Percentiles rank a stretch among this genome's conserved stretches.
Conservation (phyloP, 1,284 basidiomycete species). For the Naganishia cerealis region DNA sequence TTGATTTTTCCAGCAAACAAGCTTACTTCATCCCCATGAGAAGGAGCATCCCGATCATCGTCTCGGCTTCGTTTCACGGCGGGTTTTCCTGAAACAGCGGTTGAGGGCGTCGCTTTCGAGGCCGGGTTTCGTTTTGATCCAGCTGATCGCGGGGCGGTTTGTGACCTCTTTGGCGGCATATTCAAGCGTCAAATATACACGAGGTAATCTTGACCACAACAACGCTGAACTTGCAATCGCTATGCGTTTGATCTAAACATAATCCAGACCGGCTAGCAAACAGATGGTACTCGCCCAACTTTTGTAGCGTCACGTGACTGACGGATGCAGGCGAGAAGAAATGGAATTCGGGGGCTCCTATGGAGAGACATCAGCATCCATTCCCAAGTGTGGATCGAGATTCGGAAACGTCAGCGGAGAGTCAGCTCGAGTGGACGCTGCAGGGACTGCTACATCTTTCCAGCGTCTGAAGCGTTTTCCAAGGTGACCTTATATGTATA, state of each 20-base stretch:
- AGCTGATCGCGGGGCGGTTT: not conserved
- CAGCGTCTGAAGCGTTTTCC: too few species aligned
- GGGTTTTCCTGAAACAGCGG: slow-evolving; percentile 3
- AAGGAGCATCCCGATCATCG: slow-evolving; percentile 6
- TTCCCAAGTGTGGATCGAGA: too few species aligned
- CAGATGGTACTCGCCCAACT: too few species aligned
- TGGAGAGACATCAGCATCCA: too few species aligned
- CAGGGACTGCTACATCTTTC: too few species aligned
- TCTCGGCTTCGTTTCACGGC: slow-evolving; percentile 20
- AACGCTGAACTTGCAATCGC: not conserved
- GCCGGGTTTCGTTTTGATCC: not conserved
- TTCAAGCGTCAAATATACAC: not conserved
- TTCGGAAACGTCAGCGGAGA: too few species aligned
- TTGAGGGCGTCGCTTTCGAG: not conserved
- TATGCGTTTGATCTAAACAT: not conserved
- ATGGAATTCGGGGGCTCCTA: too few species aligned
- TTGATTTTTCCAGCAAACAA: slow-evolving; percentile 16
- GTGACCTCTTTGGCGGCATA: slow-evolving; percentile 15
- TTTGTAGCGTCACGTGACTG: too few species aligned
- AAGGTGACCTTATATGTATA: too few species aligned
- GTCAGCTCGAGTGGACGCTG: too few species aligned
- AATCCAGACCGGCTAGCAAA: not conserved
- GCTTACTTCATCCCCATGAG: not conserved
- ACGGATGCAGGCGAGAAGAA: too few species aligned
- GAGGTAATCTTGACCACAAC: not conserved